Evolutionary conservation across 2,329 filamentous ascomycete species (phyloP).

Genomic region (Fusarium veterinarium): DNA sequence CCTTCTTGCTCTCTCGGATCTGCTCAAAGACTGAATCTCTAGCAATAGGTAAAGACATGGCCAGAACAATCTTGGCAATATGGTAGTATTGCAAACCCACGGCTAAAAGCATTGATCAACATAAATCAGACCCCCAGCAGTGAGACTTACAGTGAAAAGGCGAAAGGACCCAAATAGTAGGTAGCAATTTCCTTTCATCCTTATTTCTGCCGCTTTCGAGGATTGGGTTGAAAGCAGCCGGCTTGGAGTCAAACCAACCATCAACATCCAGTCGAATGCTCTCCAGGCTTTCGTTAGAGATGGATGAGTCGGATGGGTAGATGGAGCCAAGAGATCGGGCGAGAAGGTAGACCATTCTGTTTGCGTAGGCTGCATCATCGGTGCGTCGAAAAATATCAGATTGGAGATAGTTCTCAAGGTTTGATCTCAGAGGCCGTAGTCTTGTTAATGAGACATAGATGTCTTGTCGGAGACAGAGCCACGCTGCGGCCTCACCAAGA

Average conservation of each 20-base stretch:
- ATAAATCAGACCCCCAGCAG: rapidly evolving
- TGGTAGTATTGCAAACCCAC: not conserved
- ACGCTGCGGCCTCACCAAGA: not conserved
- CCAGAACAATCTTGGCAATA: not conserved
- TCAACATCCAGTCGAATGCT: not conserved
- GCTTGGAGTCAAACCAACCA: not conserved
- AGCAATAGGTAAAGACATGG: not conserved
- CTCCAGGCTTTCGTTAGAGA: not conserved
- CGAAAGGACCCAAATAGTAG: not conserved
- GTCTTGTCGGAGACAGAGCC: not conserved
- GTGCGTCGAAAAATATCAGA: not conserved
- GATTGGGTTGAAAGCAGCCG: not conserved
- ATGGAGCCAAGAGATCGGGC: not conserved
- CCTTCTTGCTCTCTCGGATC: not conserved
- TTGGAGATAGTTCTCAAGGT: not conserved
- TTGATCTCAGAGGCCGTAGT: not conserved
- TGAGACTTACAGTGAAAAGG: not conserved
- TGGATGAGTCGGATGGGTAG: not conserved
- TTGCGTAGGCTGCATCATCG: not conserved
- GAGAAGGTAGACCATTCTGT: not conserved
- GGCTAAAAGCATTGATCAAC: not conserved
- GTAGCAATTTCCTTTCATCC: not conserved
- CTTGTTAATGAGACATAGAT: not conserved
- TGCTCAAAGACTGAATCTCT: not conserved
- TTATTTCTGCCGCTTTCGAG: not conserved